Evolutionary conservation across 495 filamentous ascomycete genomes (phyloP), one percentile per base, ranked within the genome.

Genomic region (Penicillium paradoxum): DNA sequence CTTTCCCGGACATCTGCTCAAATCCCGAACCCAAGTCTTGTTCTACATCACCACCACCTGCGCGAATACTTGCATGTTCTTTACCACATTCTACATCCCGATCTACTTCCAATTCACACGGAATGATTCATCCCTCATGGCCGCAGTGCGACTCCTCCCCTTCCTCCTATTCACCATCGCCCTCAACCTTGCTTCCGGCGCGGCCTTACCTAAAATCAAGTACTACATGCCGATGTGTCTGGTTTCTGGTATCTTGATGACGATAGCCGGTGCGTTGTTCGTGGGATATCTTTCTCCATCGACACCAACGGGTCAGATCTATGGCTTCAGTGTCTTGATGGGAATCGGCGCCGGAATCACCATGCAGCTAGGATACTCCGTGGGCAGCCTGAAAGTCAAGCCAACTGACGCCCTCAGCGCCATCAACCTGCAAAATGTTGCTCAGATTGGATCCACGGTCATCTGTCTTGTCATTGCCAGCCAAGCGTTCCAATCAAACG

Each of bases 291-390:
- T 32, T 11, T 32, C 29, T 9, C 15, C 34, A 37, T 37, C 7
- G 34, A 72, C 74, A 2, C 36, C 60, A 13, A 57, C 59, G 2
- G 65, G 57, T 6, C 53, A 51, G 6, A 71, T 84, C 13, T 84
- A 84, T 60, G 82, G 82, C 36, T 78, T 75, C 52, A 67, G 57
- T n/a, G 62, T 82, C 10, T 53, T 84, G 11, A 56, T 78, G 15
- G 80, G 70, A 21, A 48, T 80, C 32, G 82, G 83, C 1, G 30
- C 14, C 13, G 43, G 54, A 29, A 30, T 49, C 1, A 24, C 25
- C 19, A 24, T 47, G 27, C 41, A 47, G 37, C 5, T 18, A 1
- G 33, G 24, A 1, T 57, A 36, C 29, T 22, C 54, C 2, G 43
- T 57, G 11, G 48, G 19, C 19, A 14, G 22, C 19, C 6, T 19